Percentiles rank a stretch among this genome's conserved stretches.
Evolutionary conservation across 306 rosid species (phyloP).

Genomic region (Prunus dulcis): DNA sequence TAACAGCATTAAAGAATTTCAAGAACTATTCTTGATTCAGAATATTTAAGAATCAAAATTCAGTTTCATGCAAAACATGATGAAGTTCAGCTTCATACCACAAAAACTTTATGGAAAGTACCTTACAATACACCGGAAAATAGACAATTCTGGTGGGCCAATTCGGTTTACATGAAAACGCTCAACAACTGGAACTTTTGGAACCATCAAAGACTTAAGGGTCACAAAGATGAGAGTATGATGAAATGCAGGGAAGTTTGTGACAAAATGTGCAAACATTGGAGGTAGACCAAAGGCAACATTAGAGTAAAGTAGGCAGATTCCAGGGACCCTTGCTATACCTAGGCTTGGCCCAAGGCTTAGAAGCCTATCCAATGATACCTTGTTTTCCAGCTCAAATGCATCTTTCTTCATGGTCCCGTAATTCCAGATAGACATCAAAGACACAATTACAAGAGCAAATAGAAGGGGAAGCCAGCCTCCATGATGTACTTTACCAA

Average conservation of each 20-base stretch:
- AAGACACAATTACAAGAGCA: constrained; percentile 9
- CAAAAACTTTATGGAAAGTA: not conserved
- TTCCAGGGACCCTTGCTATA: constrained; percentile 27
- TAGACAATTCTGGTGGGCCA: constrained; percentile 2
- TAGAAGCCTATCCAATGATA: constrained; percentile 25
- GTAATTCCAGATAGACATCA: constrained; percentile 30
- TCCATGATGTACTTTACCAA: constrained; percentile 24
- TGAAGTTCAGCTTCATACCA: not conserved
- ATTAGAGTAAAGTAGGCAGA: constrained; percentile 28
- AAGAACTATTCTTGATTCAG: not conserved
- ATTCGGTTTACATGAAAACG: constrained; percentile 15
- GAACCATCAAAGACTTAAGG: constrained; percentile 19
- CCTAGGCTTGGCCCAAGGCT: constrained; percentile 21
- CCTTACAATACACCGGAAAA: constrained; percentile 22
- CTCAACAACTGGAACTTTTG: constrained; percentile 17
- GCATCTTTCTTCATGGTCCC: constrained; percentile 25
- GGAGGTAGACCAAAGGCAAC: constrained; percentile 27
- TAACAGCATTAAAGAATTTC: not conserved
- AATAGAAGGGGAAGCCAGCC: constrained; percentile 30
- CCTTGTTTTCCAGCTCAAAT: constrained; percentile 29
- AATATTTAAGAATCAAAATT: not conserved
- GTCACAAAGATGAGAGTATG: constrained; percentile 26
- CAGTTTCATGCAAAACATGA: not conserved
- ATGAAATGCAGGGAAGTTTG: constrained; percentile 34
- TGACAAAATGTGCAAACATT: constrained; percentile 29